Base-by-base conservation (phyloP, 768 basidiomycete species). In the Phylloporus rhodoxanthus region DNA sequence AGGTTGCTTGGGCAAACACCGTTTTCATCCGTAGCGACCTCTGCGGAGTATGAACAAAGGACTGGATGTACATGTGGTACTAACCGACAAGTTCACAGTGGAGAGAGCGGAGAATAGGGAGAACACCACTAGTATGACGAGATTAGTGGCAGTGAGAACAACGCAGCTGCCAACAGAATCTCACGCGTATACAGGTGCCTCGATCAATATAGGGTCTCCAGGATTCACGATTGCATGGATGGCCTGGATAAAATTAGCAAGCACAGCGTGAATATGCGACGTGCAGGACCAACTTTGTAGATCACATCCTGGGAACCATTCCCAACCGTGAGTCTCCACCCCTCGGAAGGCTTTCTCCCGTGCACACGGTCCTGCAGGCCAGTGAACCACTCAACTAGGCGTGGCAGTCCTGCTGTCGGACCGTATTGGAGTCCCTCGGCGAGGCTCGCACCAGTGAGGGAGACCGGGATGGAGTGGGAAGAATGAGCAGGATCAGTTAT, bases 221-320 rank as follows among this genome's bases (percentile, higher is more conserved):
- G 79, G 81, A 60, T 91, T 82, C 15, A 91, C 70, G 40, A 95
- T 68, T 5, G 83, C 78, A 17, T 75, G 63, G 51, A 90, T 77
- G 23, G 84, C 84, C 90, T 95, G 28, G 23, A 50, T 21, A 17
- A 51, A 45, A 53, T 52, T 30, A 44, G 46, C 39, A 56, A 26
- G 43, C 21, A 53, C 39, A 50, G 57, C 20, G 23, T 30, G 1
- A 30, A 13, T 13, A 13, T 19, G 10, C 14, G 14, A 20, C 8
- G 32, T 42, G 21, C 30, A 30, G 39, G 38, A 50, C 48, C 0
- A 57, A 87, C 91, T 79, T 94, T 96, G 71, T 76, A 85, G 43
- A 97, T 79, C 55, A 91, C 63, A 72, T 96, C 92, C 68, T 96
- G 94, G 38, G 88, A 89, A 10, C 94, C 94, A 34, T 76, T 75